Base-by-base conservation (phyloP, 2,329 filamentous ascomycete genomes). In the Penicillium sumatraense region DNA sequence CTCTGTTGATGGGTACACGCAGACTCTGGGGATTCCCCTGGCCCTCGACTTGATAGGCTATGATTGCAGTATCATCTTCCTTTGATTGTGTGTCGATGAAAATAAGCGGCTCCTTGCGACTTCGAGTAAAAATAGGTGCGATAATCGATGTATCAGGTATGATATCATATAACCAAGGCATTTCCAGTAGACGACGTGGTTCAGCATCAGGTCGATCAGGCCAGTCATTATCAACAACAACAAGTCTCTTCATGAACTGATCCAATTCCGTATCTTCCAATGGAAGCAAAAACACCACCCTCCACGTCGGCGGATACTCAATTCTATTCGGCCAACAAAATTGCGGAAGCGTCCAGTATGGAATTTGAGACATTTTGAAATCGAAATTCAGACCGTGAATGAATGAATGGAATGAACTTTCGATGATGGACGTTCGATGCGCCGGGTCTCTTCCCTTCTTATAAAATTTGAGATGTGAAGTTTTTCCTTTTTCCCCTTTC, bases 191-290 rank as follows among this genome's bases (percentile, higher is more conserved):
- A 45, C 41, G 41, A 3, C 26, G 41, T 4, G 41, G 41, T 11
- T 45, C 14, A 5, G 41, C 41, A 29, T 31, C 41, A 45, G 41
- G 41, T 20, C 41, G 41, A 45, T 45, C 41, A 45, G 41, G 41
- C 41, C 41, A 45, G 7, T 45, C 24, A 3, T 45, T 29, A 14
- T 45, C 41, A 5, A 29, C 9, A 18, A 16, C 26, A 16, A 29
- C 41, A 27, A 45, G 26, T 6, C 26, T 45, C 16, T 29, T 29
- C 41, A 45, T 45, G 9, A 45, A 27, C 2, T 5, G 23, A 27
- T 27, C 41, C 11, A 13, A 6, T 20, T 45, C 41, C 13, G 14
- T 20, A 3, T 29, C 24, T 13, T 29, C 41, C n/a, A 27, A 29
- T n/a, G 41, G 41, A 27, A 45, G 8, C 23, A 45, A 18, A 14